Conservation (phyloP, 2,329 filamentous ascomycete species). For the Dactylellina leptospora region DNA sequence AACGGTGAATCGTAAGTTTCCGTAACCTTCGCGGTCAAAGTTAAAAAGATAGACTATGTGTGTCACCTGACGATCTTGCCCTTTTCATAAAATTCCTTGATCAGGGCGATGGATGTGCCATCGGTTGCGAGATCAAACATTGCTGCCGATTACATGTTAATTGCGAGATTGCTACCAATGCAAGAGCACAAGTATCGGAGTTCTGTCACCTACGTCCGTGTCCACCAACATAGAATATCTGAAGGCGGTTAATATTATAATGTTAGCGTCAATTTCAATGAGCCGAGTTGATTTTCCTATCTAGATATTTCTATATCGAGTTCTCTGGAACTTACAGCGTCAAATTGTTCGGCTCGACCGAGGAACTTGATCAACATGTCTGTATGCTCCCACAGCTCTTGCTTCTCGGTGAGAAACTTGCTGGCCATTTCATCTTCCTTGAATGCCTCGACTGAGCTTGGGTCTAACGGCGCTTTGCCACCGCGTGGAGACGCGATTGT, state of each 20-base stretch:
- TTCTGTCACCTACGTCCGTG: constrained; percentile 67
- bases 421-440: constrained; percentile 65
- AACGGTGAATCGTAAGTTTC: too few relatives aligned
- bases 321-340: constrained; percentile 63
- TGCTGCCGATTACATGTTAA: constrained; percentile 60
- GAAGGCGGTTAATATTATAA: background rate
- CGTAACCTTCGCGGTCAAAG: too few relatives aligned
- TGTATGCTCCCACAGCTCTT: constrained; percentile 72
- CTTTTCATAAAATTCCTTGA: constrained; percentile 69
- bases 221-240: constrained; percentile 69
- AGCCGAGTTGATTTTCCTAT: background rate
- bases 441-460: constrained; percentile 67
- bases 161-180: too few relatives aligned
- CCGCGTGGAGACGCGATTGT: constrained; percentile 71
- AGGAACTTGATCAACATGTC: constrained; percentile 67
- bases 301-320: too few relatives aligned
- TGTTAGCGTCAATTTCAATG: background rate
- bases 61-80: constrained; percentile 68
- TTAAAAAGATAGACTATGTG: background rate
- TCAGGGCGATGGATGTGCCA: constrained; percentile 67
- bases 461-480: constrained; percentile 71
- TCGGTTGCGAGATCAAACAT: constrained; percentile 74
- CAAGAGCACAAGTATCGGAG: too few relatives aligned
- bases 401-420: constrained; percentile 68
- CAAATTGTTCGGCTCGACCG: constrained; percentile 69